These are phyloP conservation scores for Clausena lansium DNA, from an alignment of 345 rosid genomes.

Conservation along the genomic window DNA sequence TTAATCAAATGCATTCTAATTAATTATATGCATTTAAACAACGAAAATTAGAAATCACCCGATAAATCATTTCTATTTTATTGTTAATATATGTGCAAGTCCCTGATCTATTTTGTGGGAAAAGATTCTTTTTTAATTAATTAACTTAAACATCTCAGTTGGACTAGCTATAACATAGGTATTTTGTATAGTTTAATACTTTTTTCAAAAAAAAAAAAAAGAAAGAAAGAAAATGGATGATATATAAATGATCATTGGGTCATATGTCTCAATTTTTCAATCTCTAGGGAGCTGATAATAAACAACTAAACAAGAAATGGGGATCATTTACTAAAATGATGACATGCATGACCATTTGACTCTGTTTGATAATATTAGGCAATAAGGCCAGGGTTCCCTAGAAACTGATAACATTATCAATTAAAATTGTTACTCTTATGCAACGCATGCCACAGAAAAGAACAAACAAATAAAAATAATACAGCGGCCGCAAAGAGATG, in stretches of 20 bases:
- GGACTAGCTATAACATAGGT: neutral
- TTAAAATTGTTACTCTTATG: neutral
- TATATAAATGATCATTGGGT: too few species aligned
- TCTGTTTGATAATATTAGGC: neutral
- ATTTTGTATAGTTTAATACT: too few species aligned
- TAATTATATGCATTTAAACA: neutral
- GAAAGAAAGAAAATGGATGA: neutral
- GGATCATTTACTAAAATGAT: too few species aligned
- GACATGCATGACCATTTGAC: neutral
- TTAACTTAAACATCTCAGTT: too few species aligned
- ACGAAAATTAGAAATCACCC: neutral
- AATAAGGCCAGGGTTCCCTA: neutral
- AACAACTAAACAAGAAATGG: neutral
- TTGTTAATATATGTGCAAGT: neutral
- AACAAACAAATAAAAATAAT: too few species aligned
- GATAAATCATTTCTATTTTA: too few species aligned
- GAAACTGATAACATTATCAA: neutral
- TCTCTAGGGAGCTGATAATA: neutral
- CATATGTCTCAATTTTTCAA: neutral
- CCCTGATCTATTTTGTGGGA: too few species aligned
- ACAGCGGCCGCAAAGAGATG: neutral
- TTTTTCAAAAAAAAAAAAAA: too few species aligned
- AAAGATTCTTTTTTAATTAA: too few species aligned
- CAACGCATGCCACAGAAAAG: neutral
- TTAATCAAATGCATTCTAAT: neutral